These are phyloP conservation scores for Catharanthus roseus DNA, from an alignment of 257 asterid species.

Conservation along the genomic window DNA sequence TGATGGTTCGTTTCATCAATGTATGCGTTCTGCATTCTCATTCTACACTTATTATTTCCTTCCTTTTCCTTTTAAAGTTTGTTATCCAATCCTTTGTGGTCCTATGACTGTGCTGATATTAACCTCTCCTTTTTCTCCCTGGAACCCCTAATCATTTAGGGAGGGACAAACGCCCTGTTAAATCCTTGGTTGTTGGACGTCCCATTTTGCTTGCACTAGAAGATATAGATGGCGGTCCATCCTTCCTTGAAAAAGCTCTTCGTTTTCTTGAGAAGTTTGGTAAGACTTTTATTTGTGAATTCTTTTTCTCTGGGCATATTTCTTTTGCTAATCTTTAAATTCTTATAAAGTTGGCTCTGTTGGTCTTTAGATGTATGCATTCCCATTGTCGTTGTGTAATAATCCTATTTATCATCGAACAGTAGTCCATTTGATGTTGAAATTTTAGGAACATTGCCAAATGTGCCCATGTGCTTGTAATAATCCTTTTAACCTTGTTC, in stretches of 20 bases:
- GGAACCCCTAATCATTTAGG: conserved; percentile 44
- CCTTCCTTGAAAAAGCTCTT: conserved; percentile 92
- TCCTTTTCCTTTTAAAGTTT: not conserved
- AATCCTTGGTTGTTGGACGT: conserved; percentile 91
- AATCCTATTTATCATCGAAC: not conserved
- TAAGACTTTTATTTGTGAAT: conserved; percentile 26
- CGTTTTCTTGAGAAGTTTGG: conserved; percentile 85
- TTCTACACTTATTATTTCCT: conserved; percentile 8
- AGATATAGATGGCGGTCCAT: conserved; percentile 96
- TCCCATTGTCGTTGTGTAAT: not conserved
- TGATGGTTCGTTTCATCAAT: conserved; percentile 76
- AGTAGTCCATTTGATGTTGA: not conserved
- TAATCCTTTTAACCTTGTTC: not conserved
- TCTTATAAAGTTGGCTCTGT: not conserved
- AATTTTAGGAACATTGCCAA: not conserved
- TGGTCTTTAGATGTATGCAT: not conserved
- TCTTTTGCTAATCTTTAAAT: not conserved
- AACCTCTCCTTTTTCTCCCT: conserved; percentile 4
- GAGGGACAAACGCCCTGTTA: conserved; percentile 83
- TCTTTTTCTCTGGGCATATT: not conserved
- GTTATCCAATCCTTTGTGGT: conserved; percentile 4
- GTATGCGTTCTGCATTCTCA: conserved; percentile 46
- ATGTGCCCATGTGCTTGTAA: not conserved
- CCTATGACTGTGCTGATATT: not conserved
- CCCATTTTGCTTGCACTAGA: conserved; percentile 89